Evolutionary conservation across 805 yeast species (phyloP), one percentile per base, ranked within the genome.

Genomic region (Nakazawaea ishiwadae): DNA sequence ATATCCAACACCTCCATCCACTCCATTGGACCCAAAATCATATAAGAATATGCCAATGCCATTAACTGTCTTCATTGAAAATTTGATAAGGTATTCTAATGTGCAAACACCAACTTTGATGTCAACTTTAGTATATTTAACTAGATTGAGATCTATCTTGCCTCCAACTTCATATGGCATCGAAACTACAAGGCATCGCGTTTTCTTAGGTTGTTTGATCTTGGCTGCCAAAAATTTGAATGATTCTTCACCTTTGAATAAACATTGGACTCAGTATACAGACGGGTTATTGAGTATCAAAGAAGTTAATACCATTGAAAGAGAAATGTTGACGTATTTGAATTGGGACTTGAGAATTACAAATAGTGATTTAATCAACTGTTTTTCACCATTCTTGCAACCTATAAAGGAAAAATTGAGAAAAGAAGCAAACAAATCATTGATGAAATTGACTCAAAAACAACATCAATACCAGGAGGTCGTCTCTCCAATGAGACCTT

Each of bases 201-300:
- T 91, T 44, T 93, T 91, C 51, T 67, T 91, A 39, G 96, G 97
- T 0, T 78, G 96, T 34, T 71, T 91, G 43, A 87, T 91, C 33
- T 65, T 93, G 37, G 85, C 96, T n/a, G 96, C 98, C 12, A 91
- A 91, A 66, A 81, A 80, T 48, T 74, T 90, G 49, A 91, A 91
- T 63, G 99, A 91, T 67, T 84, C 96, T 3, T 82, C 95, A 16
- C 99, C 99, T 32, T 74, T 91, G 59, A 91, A 91, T 66, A 90
- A 84, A 65, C 97, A 93, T 66, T 91, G 99, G 99, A 82, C 96
- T 4, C 73, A 78, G 46, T 90, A 91, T 68, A 90, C 98, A 3
- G 81, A 83, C 57, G 97, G 97, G 0, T 69, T 93, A 32, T 73
- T 91, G 46, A 58, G 80, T 8, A 66, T 85, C 29, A 71, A 71